These are phyloP conservation scores for Kluyveromyces starmeri DNA, from an alignment of 805 yeast genomes.

Conservation along the genomic window DNA sequence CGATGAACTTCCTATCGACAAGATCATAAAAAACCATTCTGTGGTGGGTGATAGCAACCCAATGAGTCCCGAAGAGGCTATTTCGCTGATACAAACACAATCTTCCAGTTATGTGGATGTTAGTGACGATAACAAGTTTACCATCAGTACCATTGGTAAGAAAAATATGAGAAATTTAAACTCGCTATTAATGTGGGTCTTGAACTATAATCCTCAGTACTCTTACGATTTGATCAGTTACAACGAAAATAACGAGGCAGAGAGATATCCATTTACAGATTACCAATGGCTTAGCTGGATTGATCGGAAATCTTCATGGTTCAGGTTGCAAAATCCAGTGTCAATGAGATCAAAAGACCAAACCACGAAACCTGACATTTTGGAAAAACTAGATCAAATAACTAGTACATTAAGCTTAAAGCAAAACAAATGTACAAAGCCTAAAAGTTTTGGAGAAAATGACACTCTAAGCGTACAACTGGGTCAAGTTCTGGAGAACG, in stretches of 20 bases:
- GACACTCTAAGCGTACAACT: slow-evolving; percentile 20
- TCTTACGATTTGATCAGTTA: slow-evolving; percentile 7
- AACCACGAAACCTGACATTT: slow-evolving; percentile 1
- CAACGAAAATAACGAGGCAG: slow-evolving; percentile 8
- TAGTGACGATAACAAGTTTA: slow-evolving; percentile 10
- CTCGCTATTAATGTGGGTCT: slow-evolving; percentile 20
- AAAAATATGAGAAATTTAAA: slow-evolving; percentile 21
- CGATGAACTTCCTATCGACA: slow-evolving; percentile 11
- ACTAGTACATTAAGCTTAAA: slow-evolving; percentile 10
- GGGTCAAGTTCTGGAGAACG: slow-evolving; percentile 17
- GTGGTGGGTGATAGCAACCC: background rate
- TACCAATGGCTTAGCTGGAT: slow-evolving; percentile 23
- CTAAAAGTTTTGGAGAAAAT: slow-evolving; percentile 5
- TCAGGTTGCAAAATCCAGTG: slow-evolving; percentile 16
- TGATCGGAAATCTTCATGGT: slow-evolving; percentile 17
- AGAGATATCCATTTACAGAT: slow-evolving; percentile 21
- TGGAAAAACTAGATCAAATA: slow-evolving; percentile 13
- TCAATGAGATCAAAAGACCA: slow-evolving; percentile 1
- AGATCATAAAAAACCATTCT: slow-evolving; percentile 13
- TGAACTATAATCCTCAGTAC: slow-evolving; percentile 15
- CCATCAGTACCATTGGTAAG: slow-evolving; percentile 23
- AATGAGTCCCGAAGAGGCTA: slow-evolving; percentile 10
- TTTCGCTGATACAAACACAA: slow-evolving; percentile 17
- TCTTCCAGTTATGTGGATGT: slow-evolving; percentile 17
- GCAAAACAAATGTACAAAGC: slow-evolving; percentile 1